Evolutionary conservation across 1,284 basidiomycete genomes (phyloP).

Genomic region (Rugosomyces carneus): DNA sequence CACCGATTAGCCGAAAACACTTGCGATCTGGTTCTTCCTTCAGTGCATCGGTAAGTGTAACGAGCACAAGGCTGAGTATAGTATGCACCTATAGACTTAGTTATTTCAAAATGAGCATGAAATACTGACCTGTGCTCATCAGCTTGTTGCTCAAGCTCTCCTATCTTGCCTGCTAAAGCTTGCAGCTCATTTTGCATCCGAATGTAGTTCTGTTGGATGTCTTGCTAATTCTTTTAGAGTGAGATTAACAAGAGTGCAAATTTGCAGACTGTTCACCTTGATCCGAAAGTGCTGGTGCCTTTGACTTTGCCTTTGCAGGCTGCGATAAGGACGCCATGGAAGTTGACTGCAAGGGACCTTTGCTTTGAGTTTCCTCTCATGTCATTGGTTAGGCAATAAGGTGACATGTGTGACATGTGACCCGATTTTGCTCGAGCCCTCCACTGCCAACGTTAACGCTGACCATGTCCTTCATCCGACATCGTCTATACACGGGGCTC

Average conservation of each 20-base stretch:
- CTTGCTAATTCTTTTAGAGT: constrained; percentile 46
- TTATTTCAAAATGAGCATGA: constrained; percentile 1
- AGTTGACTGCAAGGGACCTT: constrained; percentile 12
- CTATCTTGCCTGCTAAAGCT: constrained; percentile 83
- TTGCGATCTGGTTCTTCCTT: constrained; percentile 81
- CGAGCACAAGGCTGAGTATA: constrained; percentile 78
- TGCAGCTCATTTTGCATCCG: constrained; percentile 82
- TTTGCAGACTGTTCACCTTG: constrained; percentile 52
- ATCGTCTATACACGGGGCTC: constrained; percentile 31
- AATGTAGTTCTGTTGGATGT: constrained; percentile 72
- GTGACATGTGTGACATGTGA: constrained; percentile 28
- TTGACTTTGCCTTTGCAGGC: constrained; percentile 45
- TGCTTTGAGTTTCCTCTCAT: constrained; percentile 32
- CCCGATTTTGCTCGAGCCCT: constrained; percentile 30
- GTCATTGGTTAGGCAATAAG: constrained; percentile 40
- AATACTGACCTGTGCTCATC: constrained; percentile 77
- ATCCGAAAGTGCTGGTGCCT: constrained; percentile 48
- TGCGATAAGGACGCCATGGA: constrained; percentile 35
- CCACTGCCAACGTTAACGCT: constrained; percentile 31
- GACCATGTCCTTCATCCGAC: constrained; percentile 47
- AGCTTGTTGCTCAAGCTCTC: constrained; percentile 88
- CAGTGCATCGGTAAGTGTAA: constrained; percentile 77
- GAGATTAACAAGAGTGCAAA: constrained; percentile 17
- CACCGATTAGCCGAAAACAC: constrained; percentile 96
- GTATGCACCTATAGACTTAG: constrained; percentile 12